phyloP scores from a whole-genome alignment of 2,329 filamentous ascomycete genomes.

The Ilyonectria sp. region DNA sequence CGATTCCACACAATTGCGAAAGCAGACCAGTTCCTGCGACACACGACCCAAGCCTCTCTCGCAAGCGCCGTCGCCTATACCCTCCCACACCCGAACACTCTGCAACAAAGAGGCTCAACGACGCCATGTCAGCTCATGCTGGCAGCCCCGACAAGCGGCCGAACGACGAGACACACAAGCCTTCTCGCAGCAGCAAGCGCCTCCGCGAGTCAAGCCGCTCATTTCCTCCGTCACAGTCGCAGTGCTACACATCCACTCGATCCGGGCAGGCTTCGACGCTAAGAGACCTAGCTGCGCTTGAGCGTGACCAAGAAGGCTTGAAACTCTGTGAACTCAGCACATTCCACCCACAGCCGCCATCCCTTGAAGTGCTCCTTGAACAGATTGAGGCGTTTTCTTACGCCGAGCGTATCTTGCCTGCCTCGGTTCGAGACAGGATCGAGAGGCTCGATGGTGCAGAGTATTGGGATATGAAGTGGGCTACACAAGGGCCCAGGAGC shows the following conservation, averaged over 20 bases:
- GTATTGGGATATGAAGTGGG: background rate
- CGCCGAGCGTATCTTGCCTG: background rate
- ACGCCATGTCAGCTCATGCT: background rate
- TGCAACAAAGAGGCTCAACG: background rate
- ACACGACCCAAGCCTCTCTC: background rate
- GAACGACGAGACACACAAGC: background rate
- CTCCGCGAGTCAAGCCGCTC: background rate
- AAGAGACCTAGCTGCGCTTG: background rate
- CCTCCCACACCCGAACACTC: background rate
- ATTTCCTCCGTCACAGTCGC: background rate
- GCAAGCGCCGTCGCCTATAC: background rate
- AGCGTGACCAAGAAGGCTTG: background rate
- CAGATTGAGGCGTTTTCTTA: background rate
- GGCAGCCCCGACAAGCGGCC: background rate
- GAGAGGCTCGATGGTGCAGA: conserved; percentile 3
- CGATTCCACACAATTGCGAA: background rate
- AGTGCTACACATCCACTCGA: background rate
- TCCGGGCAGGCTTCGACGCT: background rate
- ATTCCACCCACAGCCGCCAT: background rate
- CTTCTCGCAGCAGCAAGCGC: background rate
- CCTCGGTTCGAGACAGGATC: background rate
- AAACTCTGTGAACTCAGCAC: background rate
- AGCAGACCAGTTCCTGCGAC: background rate
- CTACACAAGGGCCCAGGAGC: background rate
- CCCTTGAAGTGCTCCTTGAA: background rate